Percentiles rank a stretch among this genome's conserved stretches.
phyloP scores from a whole-genome alignment of 2,329 filamentous ascomycete species.

The Neofusicoccum kwambonambiense region DNA sequence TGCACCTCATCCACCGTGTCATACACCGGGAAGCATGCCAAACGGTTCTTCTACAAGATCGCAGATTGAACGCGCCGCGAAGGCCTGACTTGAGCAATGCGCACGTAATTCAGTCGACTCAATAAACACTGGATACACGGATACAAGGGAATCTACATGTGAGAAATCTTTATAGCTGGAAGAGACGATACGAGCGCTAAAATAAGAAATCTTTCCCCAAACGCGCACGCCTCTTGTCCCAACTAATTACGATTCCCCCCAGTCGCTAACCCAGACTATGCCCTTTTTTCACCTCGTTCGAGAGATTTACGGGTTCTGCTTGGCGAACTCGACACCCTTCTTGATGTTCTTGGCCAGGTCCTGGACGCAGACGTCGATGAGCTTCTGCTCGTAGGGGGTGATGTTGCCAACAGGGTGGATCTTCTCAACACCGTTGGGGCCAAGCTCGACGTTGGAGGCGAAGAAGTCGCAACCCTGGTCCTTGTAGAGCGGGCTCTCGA shows the following conservation, averaged over 20 bases:
- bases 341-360: slow-evolving; percentile 93
- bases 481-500: slow-evolving; percentile 97
- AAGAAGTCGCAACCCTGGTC: slow-evolving; percentile 98
- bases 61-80: no score
- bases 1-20: no score
- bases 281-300: neutral
- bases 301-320: slow-evolving; percentile 50
- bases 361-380: slow-evolving; percentile 78
- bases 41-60: no score
- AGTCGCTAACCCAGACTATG: neutral
- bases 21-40: no score
- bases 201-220: neutral
- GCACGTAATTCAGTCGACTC: neutral
- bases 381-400: slow-evolving; percentile 81
- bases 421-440: slow-evolving; percentile 93
- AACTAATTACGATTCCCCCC: slow-evolving; percentile 10
- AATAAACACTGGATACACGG: slow-evolving; percentile 1
- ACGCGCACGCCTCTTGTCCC: neutral
- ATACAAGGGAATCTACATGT: slow-evolving; percentile 17
- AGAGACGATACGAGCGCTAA: slow-evolving; percentile 5
- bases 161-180: slow-evolving; percentile 8
- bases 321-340: slow-evolving; percentile 75
- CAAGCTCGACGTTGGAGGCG: slow-evolving; percentile 90
- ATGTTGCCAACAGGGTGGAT: slow-evolving; percentile 84
- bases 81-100: neutral